These are phyloP conservation scores for Postia placenta DNA, from an alignment of 768 basidiomycete species.

Conservation along the genomic window DNA sequence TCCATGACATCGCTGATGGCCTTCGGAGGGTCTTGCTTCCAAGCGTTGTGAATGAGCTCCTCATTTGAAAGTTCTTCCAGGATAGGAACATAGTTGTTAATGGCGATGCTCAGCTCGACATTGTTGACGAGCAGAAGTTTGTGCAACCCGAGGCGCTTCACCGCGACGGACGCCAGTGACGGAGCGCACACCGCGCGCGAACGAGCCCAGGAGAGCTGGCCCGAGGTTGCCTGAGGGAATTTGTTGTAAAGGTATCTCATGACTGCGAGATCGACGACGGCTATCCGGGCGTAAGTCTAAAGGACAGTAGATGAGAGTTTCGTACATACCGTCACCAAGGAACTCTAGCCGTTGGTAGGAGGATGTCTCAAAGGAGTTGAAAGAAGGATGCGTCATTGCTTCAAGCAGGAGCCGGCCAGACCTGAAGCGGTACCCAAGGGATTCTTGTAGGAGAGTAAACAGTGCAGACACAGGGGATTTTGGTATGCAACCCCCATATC, in stretches of 20 bases:
- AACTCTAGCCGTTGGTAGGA: constrained; percentile 89
- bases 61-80: constrained; percentile 49
- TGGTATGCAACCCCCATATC: constrained; percentile 36
- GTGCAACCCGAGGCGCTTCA: constrained; percentile 62
- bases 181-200: constrained; percentile 68
- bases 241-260: constrained; percentile 64
- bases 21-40: constrained; percentile 86
- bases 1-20: constrained; percentile 81
- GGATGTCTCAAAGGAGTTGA: constrained; percentile 40
- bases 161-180: constrained; percentile 63
- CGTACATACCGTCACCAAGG: constrained; percentile 73
- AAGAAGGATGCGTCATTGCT: constrained; percentile 85
- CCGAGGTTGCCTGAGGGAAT: constrained; percentile 68
- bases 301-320: not conserved
- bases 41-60: constrained; percentile 62
- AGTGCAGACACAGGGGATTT: constrained; percentile 35
- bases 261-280: constrained; percentile 66
- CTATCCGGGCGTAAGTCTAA: constrained; percentile 28
- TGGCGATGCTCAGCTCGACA: constrained; percentile 58
- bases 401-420: constrained; percentile 60
- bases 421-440: constrained; percentile 66
- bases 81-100: constrained; percentile 53
- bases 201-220: constrained; percentile 67
- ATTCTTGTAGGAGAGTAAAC: constrained; percentile 51
- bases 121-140: constrained; percentile 65